Evolutionary conservation across 768 basidiomycete species (phyloP).

Genomic region (Chalciporus sphaerocephalus): DNA sequence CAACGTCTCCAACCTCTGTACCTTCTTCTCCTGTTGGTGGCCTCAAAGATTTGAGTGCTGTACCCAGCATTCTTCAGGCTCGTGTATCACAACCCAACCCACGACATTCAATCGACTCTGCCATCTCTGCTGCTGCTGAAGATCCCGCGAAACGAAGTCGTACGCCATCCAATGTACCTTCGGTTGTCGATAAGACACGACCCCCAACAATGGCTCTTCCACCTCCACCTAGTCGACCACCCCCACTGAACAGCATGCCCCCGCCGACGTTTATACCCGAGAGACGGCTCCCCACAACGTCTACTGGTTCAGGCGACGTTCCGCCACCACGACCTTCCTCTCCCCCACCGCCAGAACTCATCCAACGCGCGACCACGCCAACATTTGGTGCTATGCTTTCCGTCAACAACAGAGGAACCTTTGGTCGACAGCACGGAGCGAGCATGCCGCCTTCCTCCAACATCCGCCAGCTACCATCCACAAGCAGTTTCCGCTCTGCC

Average conservation of each 20-base stretch:
- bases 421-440: slow-evolving; percentile 59
- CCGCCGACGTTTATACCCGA: slow-evolving; percentile 79
- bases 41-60: slow-evolving; percentile 48
- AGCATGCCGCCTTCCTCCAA: slow-evolving; percentile 70
- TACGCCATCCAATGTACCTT: slow-evolving; percentile 53
- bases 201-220: slow-evolving; percentile 85
- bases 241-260: slow-evolving; percentile 65
- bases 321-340: slow-evolving; percentile 88
- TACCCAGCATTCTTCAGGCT: slow-evolving; percentile 42
- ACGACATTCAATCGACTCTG: slow-evolving; percentile 70
- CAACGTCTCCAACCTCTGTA: slow-evolving; percentile 21
- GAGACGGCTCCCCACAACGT: slow-evolving; percentile 43
- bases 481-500: slow-evolving; percentile 78
- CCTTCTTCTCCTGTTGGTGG: slow-evolving; percentile 36
- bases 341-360: slow-evolving; percentile 88
- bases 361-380: slow-evolving; percentile 87
- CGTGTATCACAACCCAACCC: slow-evolving; percentile 56
- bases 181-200: slow-evolving; percentile 66
- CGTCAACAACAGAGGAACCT: slow-evolving; percentile 46
- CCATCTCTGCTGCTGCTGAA: slow-evolving; percentile 49
- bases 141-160: slow-evolving; percentile 52
- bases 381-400: slow-evolving; percentile 64
- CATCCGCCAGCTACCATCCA: slow-evolving; percentile 70
- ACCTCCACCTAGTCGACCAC: slow-evolving; percentile 72
- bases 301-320: slow-evolving; percentile 46